Percentiles rank a stretch among this genome's conserved stretches.
phyloP scores from a whole-genome alignment of 164 flowering plant genomes.

The Stephania yunnanensis region DNA sequence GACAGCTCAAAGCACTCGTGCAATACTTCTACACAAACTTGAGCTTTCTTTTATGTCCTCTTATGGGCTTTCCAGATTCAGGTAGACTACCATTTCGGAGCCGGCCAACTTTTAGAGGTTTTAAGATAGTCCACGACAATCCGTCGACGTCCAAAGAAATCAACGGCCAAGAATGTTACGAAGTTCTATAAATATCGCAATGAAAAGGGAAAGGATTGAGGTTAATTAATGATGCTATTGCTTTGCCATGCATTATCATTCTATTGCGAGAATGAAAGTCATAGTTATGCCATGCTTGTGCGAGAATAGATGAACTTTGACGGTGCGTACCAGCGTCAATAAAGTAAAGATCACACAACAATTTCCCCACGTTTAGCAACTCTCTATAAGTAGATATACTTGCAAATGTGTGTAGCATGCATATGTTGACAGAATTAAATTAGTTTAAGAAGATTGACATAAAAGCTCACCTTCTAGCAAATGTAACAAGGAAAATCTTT shows the following conservation, averaged over 20 bases:
- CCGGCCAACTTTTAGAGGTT: conserved; percentile 23
- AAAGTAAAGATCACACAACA: neutral
- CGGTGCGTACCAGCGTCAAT: neutral
- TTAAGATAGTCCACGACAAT: conserved; percentile 64
- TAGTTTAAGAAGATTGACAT: too few species aligned
- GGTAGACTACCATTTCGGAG: conserved; percentile 6
- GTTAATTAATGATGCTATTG: too few species aligned
- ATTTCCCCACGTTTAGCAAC: neutral
- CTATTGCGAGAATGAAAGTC: too few species aligned
- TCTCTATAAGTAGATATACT: too few species aligned
- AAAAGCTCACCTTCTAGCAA: too few species aligned
- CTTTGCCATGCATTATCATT: too few species aligned
- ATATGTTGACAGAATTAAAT: too few species aligned
- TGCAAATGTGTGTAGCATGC: too few species aligned
- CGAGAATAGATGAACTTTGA: neutral
- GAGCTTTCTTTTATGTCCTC: conserved; percentile 57
- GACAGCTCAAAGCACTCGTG: conserved; percentile 81
- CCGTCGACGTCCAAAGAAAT: conserved; percentile 40
- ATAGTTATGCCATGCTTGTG: too few species aligned
- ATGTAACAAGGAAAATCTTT: too few species aligned
- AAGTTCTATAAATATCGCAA: conserved; percentile 51
- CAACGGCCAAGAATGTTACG: conserved; percentile 43
- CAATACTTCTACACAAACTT: conserved; percentile 58
- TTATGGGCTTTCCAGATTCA: conserved; percentile 18
- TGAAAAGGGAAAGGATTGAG: neutral